phyloP scores from a whole-genome alignment of 2,329 filamentous ascomycete genomes.

The Ophiognomonia clavigignenti-juglandacearum region DNA sequence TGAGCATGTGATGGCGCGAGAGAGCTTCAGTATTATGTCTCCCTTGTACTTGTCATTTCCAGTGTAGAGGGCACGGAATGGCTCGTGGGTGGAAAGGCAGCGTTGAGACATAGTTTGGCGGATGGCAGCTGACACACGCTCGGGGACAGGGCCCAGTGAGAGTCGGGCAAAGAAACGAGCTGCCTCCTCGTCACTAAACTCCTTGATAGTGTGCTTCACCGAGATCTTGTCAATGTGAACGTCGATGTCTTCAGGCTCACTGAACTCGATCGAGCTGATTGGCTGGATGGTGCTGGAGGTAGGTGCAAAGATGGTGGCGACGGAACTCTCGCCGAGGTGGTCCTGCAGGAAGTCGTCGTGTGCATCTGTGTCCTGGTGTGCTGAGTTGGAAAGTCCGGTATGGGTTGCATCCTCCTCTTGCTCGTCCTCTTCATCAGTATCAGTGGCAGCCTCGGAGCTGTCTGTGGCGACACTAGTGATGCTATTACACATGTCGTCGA shows the following conservation, averaged over 20 bases:
- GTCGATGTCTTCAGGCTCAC: slow-evolving; percentile 30
- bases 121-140: slow-evolving; percentile 36
- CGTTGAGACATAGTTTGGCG: slow-evolving; percentile 44
- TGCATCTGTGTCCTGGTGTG: slow-evolving; percentile 27
- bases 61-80: slow-evolving; percentile 44
- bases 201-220: slow-evolving; percentile 41
- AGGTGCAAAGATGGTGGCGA: slow-evolving; percentile 18
- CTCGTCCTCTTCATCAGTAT: slow-evolving; percentile 37
- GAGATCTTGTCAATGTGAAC: slow-evolving; percentile 33
- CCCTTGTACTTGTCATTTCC: slow-evolving; percentile 36
- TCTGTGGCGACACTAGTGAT: slow-evolving; percentile 22
- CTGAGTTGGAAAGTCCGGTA: background rate
- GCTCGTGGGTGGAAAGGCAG: slow-evolving; percentile 38
- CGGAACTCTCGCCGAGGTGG: slow-evolving; percentile 30
- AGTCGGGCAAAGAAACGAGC: slow-evolving; percentile 28
- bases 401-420: slow-evolving; percentile 19
- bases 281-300: slow-evolving; percentile 15
- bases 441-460: slow-evolving; percentile 24
- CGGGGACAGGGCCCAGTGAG: slow-evolving; percentile 28
- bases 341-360: slow-evolving; percentile 42
- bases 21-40: slow-evolving; percentile 41
- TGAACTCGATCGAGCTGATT: slow-evolving; percentile 38
- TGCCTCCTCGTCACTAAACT: slow-evolving; percentile 36
- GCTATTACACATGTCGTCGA: slow-evolving; percentile 29
- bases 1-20: slow-evolving; percentile 41